Percentiles rank a stretch among this genome's conserved stretches.
Evolutionary conservation across 2,329 filamentous ascomycete genomes (phyloP).

Genomic region (Diaporthe citri): DNA sequence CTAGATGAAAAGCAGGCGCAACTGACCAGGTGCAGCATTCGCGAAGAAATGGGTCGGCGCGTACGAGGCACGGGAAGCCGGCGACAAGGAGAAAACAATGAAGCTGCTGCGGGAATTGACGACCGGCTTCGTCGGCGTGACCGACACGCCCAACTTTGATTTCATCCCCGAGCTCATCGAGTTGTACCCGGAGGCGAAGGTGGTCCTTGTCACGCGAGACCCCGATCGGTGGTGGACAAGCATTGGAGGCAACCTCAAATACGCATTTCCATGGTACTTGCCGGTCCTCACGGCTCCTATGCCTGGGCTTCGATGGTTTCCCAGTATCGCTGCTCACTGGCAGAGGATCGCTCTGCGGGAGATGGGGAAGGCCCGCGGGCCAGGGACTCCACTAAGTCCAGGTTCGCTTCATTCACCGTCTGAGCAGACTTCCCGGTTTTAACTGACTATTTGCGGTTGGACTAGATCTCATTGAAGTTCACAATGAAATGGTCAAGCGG

Average conservation of each 20-base stretch:
- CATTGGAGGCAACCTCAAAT: slow-evolving; percentile 34
- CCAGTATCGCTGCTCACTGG: slow-evolving; percentile 18
- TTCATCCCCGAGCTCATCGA: slow-evolving; percentile 56
- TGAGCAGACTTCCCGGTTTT: background rate
- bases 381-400: background rate
- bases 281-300: slow-evolving; percentile 22
- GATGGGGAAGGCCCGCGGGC: slow-evolving; percentile 14
- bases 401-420: background rate
- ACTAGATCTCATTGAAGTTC: slow-evolving; percentile 30
- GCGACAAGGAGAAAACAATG: background rate
- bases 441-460: background rate
- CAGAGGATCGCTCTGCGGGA: background rate
- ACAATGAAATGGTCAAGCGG: slow-evolving; percentile 26
- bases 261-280: slow-evolving; percentile 18
- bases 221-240: slow-evolving; percentile 48
- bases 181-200: slow-evolving; percentile 58
- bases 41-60: slow-evolving; percentile 9
- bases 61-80: slow-evolving; percentile 15
- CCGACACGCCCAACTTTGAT: slow-evolving; percentile 54
- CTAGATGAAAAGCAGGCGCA: background rate
- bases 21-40: background rate
- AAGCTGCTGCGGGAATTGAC: slow-evolving; percentile 46
- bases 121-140: slow-evolving; percentile 55
- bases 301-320: slow-evolving; percentile 30
- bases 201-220: slow-evolving; percentile 53